Evolutionary conservation across 805 yeast species (phyloP), one percentile per base, ranked within the genome.

Genomic region (Metschnikowia reukaufii): DNA sequence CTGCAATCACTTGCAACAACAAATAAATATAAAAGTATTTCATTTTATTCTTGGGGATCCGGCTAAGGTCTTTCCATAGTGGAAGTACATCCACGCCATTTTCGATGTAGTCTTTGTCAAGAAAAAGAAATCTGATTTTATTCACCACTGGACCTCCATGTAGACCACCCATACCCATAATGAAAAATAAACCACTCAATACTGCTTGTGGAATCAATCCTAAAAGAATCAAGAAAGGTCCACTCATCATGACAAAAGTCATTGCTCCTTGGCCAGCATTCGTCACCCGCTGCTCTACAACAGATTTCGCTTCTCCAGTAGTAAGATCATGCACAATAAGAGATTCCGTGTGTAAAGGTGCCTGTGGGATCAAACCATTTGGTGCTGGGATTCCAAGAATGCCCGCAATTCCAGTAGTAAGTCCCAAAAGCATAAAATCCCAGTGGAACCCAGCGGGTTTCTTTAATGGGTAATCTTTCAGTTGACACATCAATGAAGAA

Each of bases 331-430:
- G 74, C 12, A 86, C 82, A 35, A 88, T 77, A 25, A 92, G 66
- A 0, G 96, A 81, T 35, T 77, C 79, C 0, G 98, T 90, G 58
- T 92, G 99, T 30, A 94, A 62, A 2, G 98, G 98, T 0, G 99
- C 98, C 64, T 92, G 99, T 1, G 99, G 99, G 36, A 92, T 92
- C 27, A 92, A 72, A 0, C 99, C 99, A 66, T 94, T 94, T 0
- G 98, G 98, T 2, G 97, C 90, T 0, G 98, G 99, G 2, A 94
- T 75, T 0, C 98, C 99, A 9, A 92, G 60, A 0, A 92, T 65
- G 0, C 98, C 98, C 2, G 96, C 75, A 1, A 92, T 64, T 0
- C 96, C 95, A 0, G 98, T 94, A 4, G 91, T 85, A 6, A 88
- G 61, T 0, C 98, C 98, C 30, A 92, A 70, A 19, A 94, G 67